phyloP scores from a whole-genome alignment of 1,284 basidiomycete genomes.

The Anthracocystis panici-leucophaei region DNA sequence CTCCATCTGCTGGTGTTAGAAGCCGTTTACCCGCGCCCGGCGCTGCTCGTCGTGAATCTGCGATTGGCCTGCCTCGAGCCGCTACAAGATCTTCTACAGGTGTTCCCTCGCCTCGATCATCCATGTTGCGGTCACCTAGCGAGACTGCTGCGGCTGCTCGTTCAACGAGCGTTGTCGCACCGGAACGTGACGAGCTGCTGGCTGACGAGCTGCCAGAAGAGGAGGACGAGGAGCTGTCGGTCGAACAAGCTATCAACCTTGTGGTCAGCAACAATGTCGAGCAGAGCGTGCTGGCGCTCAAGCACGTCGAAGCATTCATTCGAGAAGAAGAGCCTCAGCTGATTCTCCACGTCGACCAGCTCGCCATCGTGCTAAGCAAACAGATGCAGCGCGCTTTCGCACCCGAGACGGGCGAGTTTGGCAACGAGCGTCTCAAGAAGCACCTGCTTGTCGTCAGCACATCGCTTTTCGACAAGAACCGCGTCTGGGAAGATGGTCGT shows the following conservation, averaged over 20 bases:
- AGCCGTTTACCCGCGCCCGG: conserved; percentile 44
- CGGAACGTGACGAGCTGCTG: conserved; percentile 30
- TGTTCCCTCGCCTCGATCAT: conserved; percentile 27
- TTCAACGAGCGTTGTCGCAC: conserved; percentile 9
- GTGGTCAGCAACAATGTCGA: conserved; percentile 85
- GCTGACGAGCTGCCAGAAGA: conserved; percentile 44
- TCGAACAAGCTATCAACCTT: conserved; percentile 61
- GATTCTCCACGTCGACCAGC: conserved; percentile 73
- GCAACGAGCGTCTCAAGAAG: conserved; percentile 58
- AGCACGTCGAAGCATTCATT: conserved; percentile 74
- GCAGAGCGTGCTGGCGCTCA: conserved; percentile 91
- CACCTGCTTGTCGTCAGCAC: conserved; percentile 59
- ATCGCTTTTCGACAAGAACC: conserved; percentile 55
- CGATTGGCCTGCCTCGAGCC: conserved; percentile 42
- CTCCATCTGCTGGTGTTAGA: conserved; percentile 29
- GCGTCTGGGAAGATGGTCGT: conserved; percentile 51
- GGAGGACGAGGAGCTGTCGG: conserved; percentile 45
- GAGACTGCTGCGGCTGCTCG: conserved; percentile 10
- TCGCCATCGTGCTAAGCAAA: conserved; percentile 69
- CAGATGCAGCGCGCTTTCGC: conserved; percentile 55
- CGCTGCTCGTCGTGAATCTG: conserved; percentile 43
- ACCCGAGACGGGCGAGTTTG: conserved; percentile 22
- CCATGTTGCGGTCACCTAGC: conserved; percentile 22
- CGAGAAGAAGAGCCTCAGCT: conserved; percentile 48
- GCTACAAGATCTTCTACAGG: conserved; percentile 10